Conservation (phyloP, 2,329 filamentous ascomycete species). For the Colletotrichum tropicale region DNA sequence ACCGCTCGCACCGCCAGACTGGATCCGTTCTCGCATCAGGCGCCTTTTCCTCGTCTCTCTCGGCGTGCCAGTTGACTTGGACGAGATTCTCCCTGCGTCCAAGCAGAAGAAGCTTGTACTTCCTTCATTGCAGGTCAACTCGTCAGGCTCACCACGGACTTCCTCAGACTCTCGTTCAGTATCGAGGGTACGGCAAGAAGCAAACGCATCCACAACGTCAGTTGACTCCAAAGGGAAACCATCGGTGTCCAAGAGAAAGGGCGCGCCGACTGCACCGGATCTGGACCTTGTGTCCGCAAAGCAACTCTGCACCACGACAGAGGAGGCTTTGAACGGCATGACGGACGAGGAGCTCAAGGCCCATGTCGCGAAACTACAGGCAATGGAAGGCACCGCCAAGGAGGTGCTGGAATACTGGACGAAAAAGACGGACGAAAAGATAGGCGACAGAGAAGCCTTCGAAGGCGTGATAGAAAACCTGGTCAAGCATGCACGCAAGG, state of each 20-base stretch:
- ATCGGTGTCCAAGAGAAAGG: slow-evolving; percentile 48
- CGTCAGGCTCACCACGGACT: slow-evolving; percentile 55
- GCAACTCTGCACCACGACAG: slow-evolving; percentile 82
- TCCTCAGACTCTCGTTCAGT: slow-evolving; percentile 59
- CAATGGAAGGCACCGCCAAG: slow-evolving; percentile 72
- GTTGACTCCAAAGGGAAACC: slow-evolving; percentile 63
- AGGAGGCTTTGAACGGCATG: slow-evolving; percentile 80
- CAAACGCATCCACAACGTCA: slow-evolving; percentile 61
- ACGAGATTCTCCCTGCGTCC: slow-evolving; percentile 94
- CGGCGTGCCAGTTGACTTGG: slow-evolving; percentile 93
- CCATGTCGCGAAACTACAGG: slow-evolving; percentile 74
- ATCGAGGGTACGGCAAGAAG: slow-evolving; percentile 51
- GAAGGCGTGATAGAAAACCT: slow-evolving; percentile 97
- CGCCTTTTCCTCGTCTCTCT: slow-evolving; percentile 95
- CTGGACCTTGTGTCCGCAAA: slow-evolving; percentile 81
- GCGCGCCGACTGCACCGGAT: slow-evolving; percentile 71
- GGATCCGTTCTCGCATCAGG: slow-evolving; percentile 94
- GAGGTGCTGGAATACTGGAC: slow-evolving; percentile 89
- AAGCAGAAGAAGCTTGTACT: slow-evolving; percentile 98
- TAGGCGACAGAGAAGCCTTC: slow-evolving; percentile 91
- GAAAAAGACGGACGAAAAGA: slow-evolving; percentile 81
- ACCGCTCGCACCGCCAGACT: slow-evolving; percentile 93
- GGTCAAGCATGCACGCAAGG: slow-evolving; percentile 87
- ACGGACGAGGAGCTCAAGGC: slow-evolving; percentile 75
- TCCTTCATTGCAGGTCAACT: slow-evolving; percentile 71